These are phyloP conservation scores for Rhodotorula babjevae DNA, from an alignment of 768 basidiomycete species.

Conservation along the genomic window DNA sequence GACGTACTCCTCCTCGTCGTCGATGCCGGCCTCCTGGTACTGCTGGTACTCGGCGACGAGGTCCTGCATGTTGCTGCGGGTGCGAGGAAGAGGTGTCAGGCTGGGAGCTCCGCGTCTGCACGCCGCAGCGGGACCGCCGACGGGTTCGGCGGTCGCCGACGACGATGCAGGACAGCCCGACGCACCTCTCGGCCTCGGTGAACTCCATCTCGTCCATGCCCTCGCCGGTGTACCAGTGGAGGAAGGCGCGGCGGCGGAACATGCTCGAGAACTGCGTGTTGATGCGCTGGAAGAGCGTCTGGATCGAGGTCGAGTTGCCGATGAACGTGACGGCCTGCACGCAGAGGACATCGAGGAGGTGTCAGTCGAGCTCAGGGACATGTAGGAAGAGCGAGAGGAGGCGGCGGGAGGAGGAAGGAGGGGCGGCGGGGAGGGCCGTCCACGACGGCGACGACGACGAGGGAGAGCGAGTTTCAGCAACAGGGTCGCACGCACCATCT, in stretches of 20 bases:
- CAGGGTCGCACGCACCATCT: constrained; percentile 3
- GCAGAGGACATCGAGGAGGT: constrained; percentile 34
- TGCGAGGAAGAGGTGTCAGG: too few relatives aligned
- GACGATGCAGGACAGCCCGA: constrained; percentile 17
- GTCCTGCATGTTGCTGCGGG: constrained; percentile 65
- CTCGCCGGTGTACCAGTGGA: constrained; percentile 61
- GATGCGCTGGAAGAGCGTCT: constrained; percentile 98
- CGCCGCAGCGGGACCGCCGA: too few relatives aligned
- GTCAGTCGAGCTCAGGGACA: not conserved
- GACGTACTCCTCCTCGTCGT: constrained; percentile 21
- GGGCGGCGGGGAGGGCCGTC: too few relatives aligned
- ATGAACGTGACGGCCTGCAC: constrained; percentile 91
- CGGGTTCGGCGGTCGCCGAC: too few relatives aligned
- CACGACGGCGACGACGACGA: not conserved
- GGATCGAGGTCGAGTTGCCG: constrained; percentile 94
- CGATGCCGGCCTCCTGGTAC: constrained; percentile 37
- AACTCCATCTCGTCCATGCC: constrained; percentile 99
- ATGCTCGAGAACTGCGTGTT: constrained; percentile 97
- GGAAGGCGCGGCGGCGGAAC: constrained; percentile 45
- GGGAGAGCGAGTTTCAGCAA: too few relatives aligned
- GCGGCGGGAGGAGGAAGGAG: too few relatives aligned
- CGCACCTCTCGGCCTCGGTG: constrained; percentile 85
- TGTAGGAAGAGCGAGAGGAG: not conserved
- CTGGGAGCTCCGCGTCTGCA: too few relatives aligned
- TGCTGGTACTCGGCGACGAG: constrained; percentile 96